Percentiles rank a stretch among this genome's conserved stretches.
Conservation (phyloP, 1,284 basidiomycete species). For the Pseudozyma thailandica region DNA sequence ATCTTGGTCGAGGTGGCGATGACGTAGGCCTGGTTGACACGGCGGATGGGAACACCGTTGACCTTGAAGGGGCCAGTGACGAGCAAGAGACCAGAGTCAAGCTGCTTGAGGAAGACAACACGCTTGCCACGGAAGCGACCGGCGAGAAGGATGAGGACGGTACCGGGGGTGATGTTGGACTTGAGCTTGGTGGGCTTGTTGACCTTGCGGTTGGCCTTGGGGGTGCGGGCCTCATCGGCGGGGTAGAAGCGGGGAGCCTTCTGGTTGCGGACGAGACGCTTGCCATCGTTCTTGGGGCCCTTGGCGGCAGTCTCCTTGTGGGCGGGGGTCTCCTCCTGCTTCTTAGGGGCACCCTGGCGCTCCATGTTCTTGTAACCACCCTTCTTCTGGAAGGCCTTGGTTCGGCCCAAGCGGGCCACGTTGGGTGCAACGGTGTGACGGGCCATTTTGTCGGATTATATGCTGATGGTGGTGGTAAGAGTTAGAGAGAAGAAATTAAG, state of each 20-base stretch:
- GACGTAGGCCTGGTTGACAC: conserved; percentile 99
- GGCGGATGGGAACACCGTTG: conserved; percentile 97
- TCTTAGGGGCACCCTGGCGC: conserved; percentile 74
- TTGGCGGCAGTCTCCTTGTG: conserved; percentile 84
- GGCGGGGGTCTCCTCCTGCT: conserved; percentile 71
- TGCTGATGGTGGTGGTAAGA: conserved; percentile 25
- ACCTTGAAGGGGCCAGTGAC: conserved; percentile 98
- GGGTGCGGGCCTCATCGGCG: conserved; percentile 87
- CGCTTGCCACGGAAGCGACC: conserved; percentile 98
- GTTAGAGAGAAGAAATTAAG: neutral
- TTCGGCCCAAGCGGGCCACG: conserved; percentile 77
- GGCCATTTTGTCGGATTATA: conserved; percentile 76
- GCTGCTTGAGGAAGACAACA: conserved; percentile 97
- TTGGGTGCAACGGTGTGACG: conserved; percentile 86
- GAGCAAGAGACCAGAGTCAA: conserved; percentile 90
- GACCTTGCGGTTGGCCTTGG: conserved; percentile 91
- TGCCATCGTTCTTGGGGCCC: conserved; percentile 90
- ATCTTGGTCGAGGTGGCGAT: conserved; percentile 98
- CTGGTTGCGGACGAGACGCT: conserved; percentile 82
- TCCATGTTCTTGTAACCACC: conserved; percentile 80
- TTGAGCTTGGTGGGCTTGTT: conserved; percentile 79
- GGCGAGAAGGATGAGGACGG: conserved; percentile 94
- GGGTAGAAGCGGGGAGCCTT: conserved; percentile 98
- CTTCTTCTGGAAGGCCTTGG: conserved; percentile 78
- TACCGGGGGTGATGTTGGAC: conserved; percentile 89